Conservation (phyloP, 2,329 filamentous ascomycete genomes). For the Fusarium citri region DNA sequence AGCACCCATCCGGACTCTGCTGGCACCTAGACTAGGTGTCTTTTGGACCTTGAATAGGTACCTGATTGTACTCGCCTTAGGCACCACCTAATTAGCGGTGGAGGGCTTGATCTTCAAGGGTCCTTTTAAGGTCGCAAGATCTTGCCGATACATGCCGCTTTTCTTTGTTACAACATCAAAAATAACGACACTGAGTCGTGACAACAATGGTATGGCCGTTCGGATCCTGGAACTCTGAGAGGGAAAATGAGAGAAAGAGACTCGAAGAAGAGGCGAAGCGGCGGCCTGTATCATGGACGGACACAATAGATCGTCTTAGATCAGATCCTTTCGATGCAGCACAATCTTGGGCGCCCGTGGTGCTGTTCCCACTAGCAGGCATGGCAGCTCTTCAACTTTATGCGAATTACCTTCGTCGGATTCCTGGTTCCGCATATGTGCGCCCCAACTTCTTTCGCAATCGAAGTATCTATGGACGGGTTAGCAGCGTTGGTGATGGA, state of each 20-base stretch:
- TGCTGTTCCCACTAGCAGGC: constrained; percentile 53
- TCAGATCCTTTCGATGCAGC: constrained; percentile 50
- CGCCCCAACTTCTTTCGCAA: constrained; percentile 79
- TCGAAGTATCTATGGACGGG: constrained; percentile 82
- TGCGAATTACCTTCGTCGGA: constrained; percentile 82
- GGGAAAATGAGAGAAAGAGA: constrained; percentile 36
- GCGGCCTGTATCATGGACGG: constrained; percentile 53
- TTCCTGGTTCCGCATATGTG: constrained; percentile 82
- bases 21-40: background rate
- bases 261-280: constrained; percentile 39
- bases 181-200: constrained; percentile 47
- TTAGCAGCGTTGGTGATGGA: constrained; percentile 95
- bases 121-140: constrained; percentile 13
- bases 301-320: constrained; percentile 49
- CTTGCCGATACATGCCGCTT: constrained; percentile 25
- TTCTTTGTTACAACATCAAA: constrained; percentile 32
- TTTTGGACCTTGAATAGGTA: background rate
- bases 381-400: constrained; percentile 66
- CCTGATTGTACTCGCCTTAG: constrained; percentile 32
- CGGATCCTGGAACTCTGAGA: constrained; percentile 46
- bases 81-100: constrained; percentile 44
- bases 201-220: constrained; percentile 58
- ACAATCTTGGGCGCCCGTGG: constrained; percentile 55
- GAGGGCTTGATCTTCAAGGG: constrained; percentile 30
- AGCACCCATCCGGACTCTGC: background rate